Evolutionary conservation across 106 monocot species (phyloP), one percentile per base, ranked within the genome.

Genomic region (Acanthochlamys bracteata): DNA sequence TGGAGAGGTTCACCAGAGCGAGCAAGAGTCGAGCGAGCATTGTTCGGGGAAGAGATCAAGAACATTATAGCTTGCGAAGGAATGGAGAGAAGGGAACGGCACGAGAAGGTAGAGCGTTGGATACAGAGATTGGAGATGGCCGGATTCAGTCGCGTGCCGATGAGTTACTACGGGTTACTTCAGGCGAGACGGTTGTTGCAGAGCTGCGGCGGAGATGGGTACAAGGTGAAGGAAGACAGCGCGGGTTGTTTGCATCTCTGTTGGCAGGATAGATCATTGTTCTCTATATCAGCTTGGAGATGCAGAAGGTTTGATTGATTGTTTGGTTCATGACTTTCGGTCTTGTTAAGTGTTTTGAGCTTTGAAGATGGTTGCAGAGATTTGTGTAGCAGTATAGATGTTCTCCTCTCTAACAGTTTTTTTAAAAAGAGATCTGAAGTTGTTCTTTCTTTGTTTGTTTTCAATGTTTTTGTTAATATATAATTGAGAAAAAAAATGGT

Each of bases 31-130:
- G 93, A 93, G 84, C 71, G 61, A 70, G 24, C 65, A 67, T 63
- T 84, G 47, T 72, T 92, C 26, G 87, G 92, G 10, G 80, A 79
- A 72, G 84, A 92, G 79, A 82, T 92, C 55, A 73, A 69, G 72
- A 79, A 84, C 70, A 75, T 87, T 4, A 76, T 92, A 19, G 72
- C 75, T 1, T 74, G 81, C 42, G 91, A 92, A 59, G 91, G 91
- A n/a, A 20, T 19, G 58, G 86, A 86, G 79, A 59, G 92, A 63
- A 64, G 40, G 73, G 92, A 82, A 73, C 24, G 92, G 61, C 87
- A 92, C 59, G 92, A 92, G 87, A 69, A 73, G 73, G 11, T 82
- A 20, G 82, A 84, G 51, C 41, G 60, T 57, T 92, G 92, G 92
- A 65, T 15, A 67, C 61, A 63, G 65, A 43, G 79, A 42, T 20